These are phyloP conservation scores for Aristolochia californica DNA, from an alignment of 164 flowering plant genomes.

Conservation along the genomic window DNA sequence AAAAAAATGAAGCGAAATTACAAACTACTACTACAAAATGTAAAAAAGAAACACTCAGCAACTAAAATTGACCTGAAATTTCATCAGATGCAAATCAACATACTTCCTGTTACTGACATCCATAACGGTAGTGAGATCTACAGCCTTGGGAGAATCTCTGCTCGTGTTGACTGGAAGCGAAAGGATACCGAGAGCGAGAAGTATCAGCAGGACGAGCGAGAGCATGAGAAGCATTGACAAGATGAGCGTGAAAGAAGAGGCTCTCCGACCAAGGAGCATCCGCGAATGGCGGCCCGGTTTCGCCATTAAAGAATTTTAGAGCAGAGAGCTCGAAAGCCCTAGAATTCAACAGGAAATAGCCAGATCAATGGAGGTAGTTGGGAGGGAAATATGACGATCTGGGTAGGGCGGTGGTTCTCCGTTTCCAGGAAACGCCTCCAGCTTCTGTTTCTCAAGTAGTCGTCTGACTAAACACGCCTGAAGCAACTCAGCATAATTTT, in stretches of 20 bases:
- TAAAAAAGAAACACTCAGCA: neutral
- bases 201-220: constrained; percentile 41
- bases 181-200: constrained; percentile 58
- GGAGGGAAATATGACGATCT: too few species aligned
- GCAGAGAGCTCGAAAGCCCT: neutral
- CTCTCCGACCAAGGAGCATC: constrained; percentile 16
- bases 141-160: constrained; percentile 19
- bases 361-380: too few species aligned
- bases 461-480: too few species aligned
- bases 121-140: constrained; percentile 48
- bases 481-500: too few species aligned
- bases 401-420: too few species aligned
- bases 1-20: neutral
- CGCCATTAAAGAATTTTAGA: constrained; percentile 4
- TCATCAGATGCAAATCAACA: neutral
- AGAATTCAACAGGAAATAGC: too few species aligned
- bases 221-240: constrained; percentile 41
- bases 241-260: constrained; percentile 36
- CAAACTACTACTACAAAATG: neutral
- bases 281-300: neutral
- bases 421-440: too few species aligned
- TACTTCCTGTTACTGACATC: constrained; percentile 8
- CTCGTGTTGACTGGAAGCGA: constrained; percentile 37
- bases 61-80: neutral
- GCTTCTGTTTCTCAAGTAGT: too few species aligned